These are phyloP conservation scores for Fragaria nilgerrensis DNA, from an alignment of 306 rosid genomes.

Conservation along the genomic window DNA sequence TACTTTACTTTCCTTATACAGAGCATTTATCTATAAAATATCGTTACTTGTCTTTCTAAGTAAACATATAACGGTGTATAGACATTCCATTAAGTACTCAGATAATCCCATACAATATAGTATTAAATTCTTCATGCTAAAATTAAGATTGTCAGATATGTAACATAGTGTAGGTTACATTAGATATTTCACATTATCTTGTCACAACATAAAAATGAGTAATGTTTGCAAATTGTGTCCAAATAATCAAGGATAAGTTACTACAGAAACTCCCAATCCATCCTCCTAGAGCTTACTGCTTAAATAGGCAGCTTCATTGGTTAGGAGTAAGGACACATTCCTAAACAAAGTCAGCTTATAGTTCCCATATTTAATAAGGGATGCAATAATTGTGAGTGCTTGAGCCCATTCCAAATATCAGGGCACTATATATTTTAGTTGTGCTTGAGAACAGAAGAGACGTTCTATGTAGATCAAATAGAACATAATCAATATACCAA, in stretches of 20 bases:
- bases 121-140: not conserved
- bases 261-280: not conserved
- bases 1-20: not conserved
- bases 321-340: not conserved
- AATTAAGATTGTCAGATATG: not conserved
- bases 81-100: not conserved
- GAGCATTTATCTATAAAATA: not conserved
- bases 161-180: not conserved
- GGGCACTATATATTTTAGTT: not conserved
- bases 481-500: not conserved
- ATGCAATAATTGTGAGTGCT: not conserved
- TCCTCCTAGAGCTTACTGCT: not conserved
- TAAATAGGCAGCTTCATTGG: not conserved
- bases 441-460: not conserved
- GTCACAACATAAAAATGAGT: not conserved
- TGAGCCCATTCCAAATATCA: not conserved
- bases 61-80: not conserved
- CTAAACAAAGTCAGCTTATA: not conserved
- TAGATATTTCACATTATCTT: not conserved
- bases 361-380: not conserved
- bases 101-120: not conserved
- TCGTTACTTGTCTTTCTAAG: not conserved
- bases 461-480: not conserved
- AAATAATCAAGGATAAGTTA: not conserved
- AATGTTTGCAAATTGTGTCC: not conserved